Base-by-base conservation (phyloP, 2,329 filamentous ascomycete genomes). In the Intubia oerlemansii region DNA sequence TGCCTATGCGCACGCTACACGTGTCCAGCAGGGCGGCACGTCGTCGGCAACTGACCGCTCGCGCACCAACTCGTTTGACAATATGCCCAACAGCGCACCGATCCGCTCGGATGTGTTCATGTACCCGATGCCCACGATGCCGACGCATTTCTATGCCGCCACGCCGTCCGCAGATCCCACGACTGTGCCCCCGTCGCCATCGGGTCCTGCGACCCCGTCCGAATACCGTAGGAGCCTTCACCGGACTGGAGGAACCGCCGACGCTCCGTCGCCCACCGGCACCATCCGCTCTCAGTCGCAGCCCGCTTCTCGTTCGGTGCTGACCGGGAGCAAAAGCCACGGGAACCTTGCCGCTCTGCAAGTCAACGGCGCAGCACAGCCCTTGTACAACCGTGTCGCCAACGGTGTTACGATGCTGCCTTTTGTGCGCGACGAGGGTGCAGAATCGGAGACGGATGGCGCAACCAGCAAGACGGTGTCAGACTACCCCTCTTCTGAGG, bases 201-300 rank as follows among this genome's bases (percentile, higher is more conserved):
- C 62, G 2, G 51, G 58, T 10, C 45, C 38, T 4, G 44, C 37
- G 24, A 44, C 52, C 3, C 41, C 47, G 7, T 50, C 62, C 17
- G 68, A 73, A 34, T 62, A 61, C 38, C 57, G 67, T 36, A 56
- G 66, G 29, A 57, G 62, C 26, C 47, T 66, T 30, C 65, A 72
- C 37, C 53, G 67, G 40, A 60, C 63, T 2, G 50, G 53, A 8
- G 47, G 53, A 15, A 50, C 56, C 11, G 59, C 54, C 15, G 65
- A 70, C 20, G 44, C 55, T 10, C 54, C 50, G 12, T 47, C 53
- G 21, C 47, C 56, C 29, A 54, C 63, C 31, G 63, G 66, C 38
- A 53, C 64, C n/a, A 44, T 69, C 35, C 57, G 68, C 36, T 74
- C 68, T 16, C 68, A 74, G 42, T 73, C 68, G n/a, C 68, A 73